These are phyloP conservation scores for Syzygium aromaticum DNA, from an alignment of 345 rosid species.

Conservation along the genomic window DNA sequence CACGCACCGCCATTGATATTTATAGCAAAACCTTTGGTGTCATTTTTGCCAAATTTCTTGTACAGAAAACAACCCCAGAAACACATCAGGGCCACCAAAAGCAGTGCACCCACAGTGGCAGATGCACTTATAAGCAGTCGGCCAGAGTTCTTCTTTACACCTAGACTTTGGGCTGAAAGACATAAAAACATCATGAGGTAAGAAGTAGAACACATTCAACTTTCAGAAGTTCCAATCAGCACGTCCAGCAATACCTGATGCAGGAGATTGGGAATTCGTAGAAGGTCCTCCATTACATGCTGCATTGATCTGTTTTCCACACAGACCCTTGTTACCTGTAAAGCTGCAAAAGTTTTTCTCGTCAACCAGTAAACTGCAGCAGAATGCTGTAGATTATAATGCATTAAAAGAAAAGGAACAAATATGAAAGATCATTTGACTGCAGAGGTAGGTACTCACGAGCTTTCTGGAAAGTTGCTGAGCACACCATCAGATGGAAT, in stretches of 20 bases:
- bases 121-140: constrained; percentile 83
- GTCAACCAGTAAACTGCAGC: background rate
- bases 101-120: constrained; percentile 93
- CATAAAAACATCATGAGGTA: background rate
- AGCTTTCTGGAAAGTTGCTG: constrained; percentile 39
- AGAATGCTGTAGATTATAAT: background rate
- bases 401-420: background rate
- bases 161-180: constrained; percentile 51
- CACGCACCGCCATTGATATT: constrained; percentile 82
- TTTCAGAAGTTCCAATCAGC: background rate
- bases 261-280: constrained; percentile 26
- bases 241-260: constrained; percentile 37
- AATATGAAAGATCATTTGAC: background rate
- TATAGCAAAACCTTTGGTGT: constrained; percentile 59
- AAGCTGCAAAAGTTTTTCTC: constrained; percentile 34
- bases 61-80: constrained; percentile 99
- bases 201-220: background rate
- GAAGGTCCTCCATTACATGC: constrained; percentile 54
- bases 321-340: constrained; percentile 62
- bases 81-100: constrained; percentile 98
- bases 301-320: constrained; percentile 72
- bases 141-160: constrained; percentile 60
- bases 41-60: constrained; percentile 91
- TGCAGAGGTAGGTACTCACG: constrained; percentile 43
- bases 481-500: constrained; percentile 79